Conservation (phyloP, 257 asterid species). For the Linaria vulgaris region DNA sequence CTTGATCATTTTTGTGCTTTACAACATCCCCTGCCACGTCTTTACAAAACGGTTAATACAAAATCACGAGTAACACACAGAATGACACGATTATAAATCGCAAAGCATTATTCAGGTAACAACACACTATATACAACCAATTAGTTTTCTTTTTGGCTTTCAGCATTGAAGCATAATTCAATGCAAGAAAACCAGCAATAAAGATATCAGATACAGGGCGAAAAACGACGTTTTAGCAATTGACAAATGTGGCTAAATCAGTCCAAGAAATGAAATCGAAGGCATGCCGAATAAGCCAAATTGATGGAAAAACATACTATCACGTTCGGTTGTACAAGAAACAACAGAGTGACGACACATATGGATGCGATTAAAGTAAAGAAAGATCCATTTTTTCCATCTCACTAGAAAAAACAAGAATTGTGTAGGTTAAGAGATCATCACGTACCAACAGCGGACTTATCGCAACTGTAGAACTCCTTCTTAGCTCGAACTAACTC, state of each 20-base stretch:
- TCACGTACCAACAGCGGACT: too few relatives aligned
- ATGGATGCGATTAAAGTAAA: conserved; percentile 30
- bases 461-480: conserved; percentile 29
- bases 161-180: neutral
- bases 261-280: conserved; percentile 10
- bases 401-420: neutral
- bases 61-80: conserved; percentile 6
- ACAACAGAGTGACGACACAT: conserved; percentile 43
- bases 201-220: conserved; percentile 6
- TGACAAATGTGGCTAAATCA: too few relatives aligned
- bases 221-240: too few relatives aligned
- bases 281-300: conserved; percentile 29
- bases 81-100: conserved; percentile 17
- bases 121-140: neutral
- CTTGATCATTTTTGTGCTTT: conserved; percentile 1
- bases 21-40: conserved; percentile 36
- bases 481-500: conserved; percentile 26
- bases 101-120: too few relatives aligned
- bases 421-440: too few relatives aligned
- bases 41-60: conserved; percentile 21
- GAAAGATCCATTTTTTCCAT: conserved; percentile 19
- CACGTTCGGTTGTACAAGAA: conserved; percentile 34
- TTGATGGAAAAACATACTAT: conserved; percentile 40
- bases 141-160: neutral
- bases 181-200: conserved; percentile 10